These are phyloP conservation scores for Fagopyrum tataricum DNA, from an alignment of 148 eudicot genomes.

Conservation along the genomic window DNA sequence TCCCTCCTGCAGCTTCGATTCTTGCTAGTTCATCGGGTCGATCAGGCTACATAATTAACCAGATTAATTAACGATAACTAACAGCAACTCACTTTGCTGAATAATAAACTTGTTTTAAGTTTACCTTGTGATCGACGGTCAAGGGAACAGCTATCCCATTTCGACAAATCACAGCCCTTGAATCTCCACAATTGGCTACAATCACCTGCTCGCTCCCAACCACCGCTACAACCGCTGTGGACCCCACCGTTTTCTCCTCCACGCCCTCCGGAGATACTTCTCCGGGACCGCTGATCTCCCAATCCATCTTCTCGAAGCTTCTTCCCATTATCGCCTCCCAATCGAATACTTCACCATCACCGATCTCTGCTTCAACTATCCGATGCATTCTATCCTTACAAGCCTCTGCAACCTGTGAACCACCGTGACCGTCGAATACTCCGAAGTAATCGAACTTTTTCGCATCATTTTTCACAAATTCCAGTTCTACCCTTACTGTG, in stretches of 20 bases:
- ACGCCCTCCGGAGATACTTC: slow-evolving; percentile 7
- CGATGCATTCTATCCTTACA: slow-evolving; percentile 45
- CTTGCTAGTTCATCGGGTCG: slow-evolving; percentile 67
- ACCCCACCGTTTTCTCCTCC: slow-evolving; percentile 48
- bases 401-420: slow-evolving; percentile 43
- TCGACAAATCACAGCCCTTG: slow-evolving; percentile 60
- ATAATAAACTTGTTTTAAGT: no score
- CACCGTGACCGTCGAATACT: slow-evolving; percentile 72
- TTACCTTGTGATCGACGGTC: slow-evolving; percentile 75
- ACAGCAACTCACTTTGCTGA: background rate
- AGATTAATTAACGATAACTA: background rate
- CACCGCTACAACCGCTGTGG: slow-evolving; percentile 63
- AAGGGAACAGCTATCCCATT: slow-evolving; percentile 43
- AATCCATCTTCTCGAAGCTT: slow-evolving; percentile 51
- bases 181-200: slow-evolving; percentile 79
- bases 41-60: slow-evolving; percentile 38
- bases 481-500: slow-evolving; percentile 30
- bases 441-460: slow-evolving; percentile 44
- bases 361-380: slow-evolving; percentile 28
- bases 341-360: slow-evolving; percentile 11
- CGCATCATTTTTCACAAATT: background rate
- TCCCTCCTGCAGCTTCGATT: slow-evolving; percentile 66
- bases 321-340: slow-evolving; percentile 53
- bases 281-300: slow-evolving; percentile 32
- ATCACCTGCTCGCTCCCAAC: slow-evolving; percentile 51